Evolutionary conservation across 2,329 filamentous ascomycete species (phyloP).

Genomic region (Beauveria bassiana): DNA sequence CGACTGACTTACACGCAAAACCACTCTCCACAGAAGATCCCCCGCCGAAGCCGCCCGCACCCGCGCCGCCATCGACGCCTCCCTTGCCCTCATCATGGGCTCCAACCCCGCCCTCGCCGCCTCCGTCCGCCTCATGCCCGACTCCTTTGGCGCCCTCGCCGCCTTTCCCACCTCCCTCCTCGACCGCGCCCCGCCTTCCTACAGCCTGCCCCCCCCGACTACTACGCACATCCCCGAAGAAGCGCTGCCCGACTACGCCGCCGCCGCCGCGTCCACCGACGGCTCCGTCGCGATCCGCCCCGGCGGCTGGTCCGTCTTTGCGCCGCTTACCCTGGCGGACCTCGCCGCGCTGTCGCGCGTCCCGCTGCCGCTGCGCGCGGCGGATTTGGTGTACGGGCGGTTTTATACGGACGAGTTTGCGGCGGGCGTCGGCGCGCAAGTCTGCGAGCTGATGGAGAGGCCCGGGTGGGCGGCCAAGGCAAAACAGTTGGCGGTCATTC

Average conservation of each 20-base stretch:
- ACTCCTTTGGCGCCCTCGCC: conserved; percentile 10
- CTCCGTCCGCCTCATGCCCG: conserved; percentile 11
- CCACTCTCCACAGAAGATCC: conserved; percentile 6
- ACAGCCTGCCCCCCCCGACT: conserved; percentile 8
- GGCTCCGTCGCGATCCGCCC: conserved; percentile 14
- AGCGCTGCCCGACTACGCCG: conserved; percentile 13
- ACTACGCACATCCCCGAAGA: not conserved
- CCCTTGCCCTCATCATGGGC: conserved; percentile 13
- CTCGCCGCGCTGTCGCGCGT: conserved; percentile 12
- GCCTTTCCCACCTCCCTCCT: conserved; percentile 9
- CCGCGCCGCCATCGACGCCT: conserved; percentile 6
- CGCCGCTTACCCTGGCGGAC: conserved; percentile 14
- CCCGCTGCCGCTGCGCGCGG: conserved; percentile 13
- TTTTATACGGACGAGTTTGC: conserved; percentile 14
- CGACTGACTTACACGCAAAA: not conserved
- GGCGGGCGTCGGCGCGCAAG: conserved; percentile 1
- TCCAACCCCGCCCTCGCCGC: conserved; percentile 12
- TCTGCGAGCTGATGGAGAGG: conserved; percentile 8
- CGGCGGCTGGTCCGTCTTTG: conserved; percentile 14
- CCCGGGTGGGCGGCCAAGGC: not conserved
- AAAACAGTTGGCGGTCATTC: conserved; percentile 4
- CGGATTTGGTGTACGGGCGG: conserved; percentile 13
- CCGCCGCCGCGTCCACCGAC: conserved; percentile 23
- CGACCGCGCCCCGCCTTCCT: conserved; percentile 10
- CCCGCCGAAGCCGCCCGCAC: conserved; percentile 11